Base-by-base conservation (phyloP, 768 basidiomycete species). In the Trametes cinnabarina region DNA sequence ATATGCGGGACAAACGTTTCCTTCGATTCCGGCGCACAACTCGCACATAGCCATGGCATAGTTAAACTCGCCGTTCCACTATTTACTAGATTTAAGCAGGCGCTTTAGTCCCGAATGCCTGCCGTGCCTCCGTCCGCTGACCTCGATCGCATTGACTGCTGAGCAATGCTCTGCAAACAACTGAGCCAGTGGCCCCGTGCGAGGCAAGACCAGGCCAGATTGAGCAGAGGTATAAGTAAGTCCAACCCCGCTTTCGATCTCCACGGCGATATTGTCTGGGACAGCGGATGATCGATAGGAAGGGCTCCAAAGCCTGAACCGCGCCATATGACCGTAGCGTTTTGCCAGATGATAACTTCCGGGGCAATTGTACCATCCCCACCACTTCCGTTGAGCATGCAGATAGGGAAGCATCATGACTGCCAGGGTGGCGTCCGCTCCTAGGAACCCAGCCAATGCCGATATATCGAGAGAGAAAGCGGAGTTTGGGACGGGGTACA, bases 341-440 rank as follows among this genome's bases (percentile, higher is more conserved):
- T 53, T 52, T 5, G 58, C 52, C 17, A 60, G 47, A 17, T 60
- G 26, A 42, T 54, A 60, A 41, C 58, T 54, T 3, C 58, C 57
- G 5, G 57, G 57, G 10, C 46, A 51, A 23, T 59, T 59, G 57
- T 59, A 59, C 57, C 57, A 59, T 12, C 57, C 57, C 34, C 50
- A 51, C 50, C 50, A 59, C 37, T 48, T 59, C n/a, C 57, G 51
- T 19, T 47, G 34, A 20, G 50, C 37, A 40, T 59, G 43, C 15
- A 59, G 39, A 43, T 59, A 46, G 19, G 50, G 50, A 20, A 51
- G 50, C 50, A 51, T 59, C 57, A 59, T 59, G 17, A 41, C 57
- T 7, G 51, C 28, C n/a, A 59, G 23, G 19, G 51, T 51, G 30
- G 50, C 57, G 17, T 59, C 57, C 17, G 43, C 57, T 23, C 57